Evolutionary conservation across 23 red algal species (phyloP), one percentile per base, ranked within the genome.

Genomic region (Cyanidiococcus yangmingshanensis): DNA sequence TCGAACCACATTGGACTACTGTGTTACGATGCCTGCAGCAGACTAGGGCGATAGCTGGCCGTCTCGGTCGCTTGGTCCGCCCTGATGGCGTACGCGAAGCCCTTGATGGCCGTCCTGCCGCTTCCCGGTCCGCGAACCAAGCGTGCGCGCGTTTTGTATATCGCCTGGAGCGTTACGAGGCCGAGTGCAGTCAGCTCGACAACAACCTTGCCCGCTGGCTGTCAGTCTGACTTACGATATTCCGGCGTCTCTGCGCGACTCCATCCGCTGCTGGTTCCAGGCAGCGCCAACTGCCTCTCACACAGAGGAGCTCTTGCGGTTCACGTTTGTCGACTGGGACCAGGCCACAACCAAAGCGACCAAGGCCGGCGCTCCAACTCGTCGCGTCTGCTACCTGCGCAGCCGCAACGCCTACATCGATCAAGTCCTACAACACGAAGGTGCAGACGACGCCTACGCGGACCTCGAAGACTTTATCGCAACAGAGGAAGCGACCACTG

Each of bases 391-490:
- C 21, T 54, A 54, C 21, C 57, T 90, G 41, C 75, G 88, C 58
- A 84, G 79, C 18, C 76, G 88, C 2, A 90, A 90, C 76, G 39
- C 40, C 24, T 86, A 85, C 1, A 79, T 90, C 3, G 88, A 90
- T 59, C 59, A 77, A 21, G 79, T 76, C 76, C 68, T 90, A 2
- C 88, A 68, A 12, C 82, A 83, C n/a, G 88, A 90, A 68, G 68
- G 51, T 68, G 88, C 77, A 1, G 78, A 79, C 67, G 88, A 90
- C 21, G 58, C 79, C 59, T 90, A 77, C 32, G 88, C 77, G 21
- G 88, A 90, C 37, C 88, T 90, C 30, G 88, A 90, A 26, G 82
- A 90, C 67, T 90, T 90, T 58, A 86, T 90, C 30, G 88, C 79
- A n/a, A 59, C 77, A 12, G 74, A 83, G 35, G 82, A 90, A 32